Evolutionary conservation across 352 stramenopile species (phyloP).

Genomic region (Globisporangium cederbergense): DNA sequence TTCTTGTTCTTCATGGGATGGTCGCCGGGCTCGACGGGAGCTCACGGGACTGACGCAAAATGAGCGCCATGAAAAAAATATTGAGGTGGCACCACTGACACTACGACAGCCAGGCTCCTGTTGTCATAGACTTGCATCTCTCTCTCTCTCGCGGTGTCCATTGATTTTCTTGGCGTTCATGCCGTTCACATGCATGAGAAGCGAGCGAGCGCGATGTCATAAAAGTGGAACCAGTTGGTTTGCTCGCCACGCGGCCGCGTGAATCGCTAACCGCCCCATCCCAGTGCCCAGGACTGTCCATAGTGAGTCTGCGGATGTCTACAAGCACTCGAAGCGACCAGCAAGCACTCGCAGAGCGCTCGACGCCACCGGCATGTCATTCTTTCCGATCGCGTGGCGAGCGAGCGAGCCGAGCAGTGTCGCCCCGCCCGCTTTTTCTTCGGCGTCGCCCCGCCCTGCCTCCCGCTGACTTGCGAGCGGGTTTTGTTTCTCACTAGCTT

Average conservation of each 20-base stretch:
- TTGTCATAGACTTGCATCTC: not conserved
- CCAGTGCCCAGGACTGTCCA: not conserved
- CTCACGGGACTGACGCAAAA: not conserved
- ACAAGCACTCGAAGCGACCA: not conserved
- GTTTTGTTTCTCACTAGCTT: slow-evolving; percentile 5
- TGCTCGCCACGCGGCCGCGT: not conserved
- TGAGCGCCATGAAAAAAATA: not conserved
- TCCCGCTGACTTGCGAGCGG: not conserved
- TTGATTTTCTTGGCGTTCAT: not conserved
- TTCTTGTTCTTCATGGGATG: not conserved
- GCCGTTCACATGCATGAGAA: slow-evolving; percentile 3
- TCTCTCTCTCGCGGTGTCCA: slow-evolving; percentile 9
- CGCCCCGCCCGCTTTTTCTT: slow-evolving; percentile 1
- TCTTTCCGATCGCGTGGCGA: slow-evolving; percentile 6
- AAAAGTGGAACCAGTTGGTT: slow-evolving; percentile 14
- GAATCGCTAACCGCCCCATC: not conserved
- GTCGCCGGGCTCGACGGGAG: not conserved
- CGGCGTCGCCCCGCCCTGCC: slow-evolving; percentile 1
- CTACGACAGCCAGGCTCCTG: not conserved
- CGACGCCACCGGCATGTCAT: not conserved
- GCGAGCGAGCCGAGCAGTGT: not conserved
- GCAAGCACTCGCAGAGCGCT: not conserved
- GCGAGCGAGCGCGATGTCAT: slow-evolving; percentile 12
- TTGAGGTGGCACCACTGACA: not conserved
- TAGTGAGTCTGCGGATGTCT: not conserved